A percentile compares a stretch with the other conserved stretches of the same genome.
Evolutionary conservation across 495 filamentous ascomycete genomes (phyloP).

Genomic region (Aspergillus sparsus): DNA sequence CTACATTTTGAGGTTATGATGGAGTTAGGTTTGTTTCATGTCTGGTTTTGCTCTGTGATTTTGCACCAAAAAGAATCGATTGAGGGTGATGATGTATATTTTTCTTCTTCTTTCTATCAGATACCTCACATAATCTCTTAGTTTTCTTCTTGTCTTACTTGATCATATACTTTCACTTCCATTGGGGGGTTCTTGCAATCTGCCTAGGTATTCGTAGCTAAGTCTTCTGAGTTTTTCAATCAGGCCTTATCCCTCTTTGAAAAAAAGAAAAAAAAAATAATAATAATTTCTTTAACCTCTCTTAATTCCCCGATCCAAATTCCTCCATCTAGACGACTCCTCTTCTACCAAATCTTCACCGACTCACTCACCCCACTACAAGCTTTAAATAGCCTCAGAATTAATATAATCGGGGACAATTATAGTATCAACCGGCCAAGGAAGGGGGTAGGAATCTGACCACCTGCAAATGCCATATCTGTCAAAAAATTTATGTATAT

Average conservation of each 20-base stretch:
- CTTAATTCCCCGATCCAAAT: neutral
- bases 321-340: neutral
- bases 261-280: too few species aligned
- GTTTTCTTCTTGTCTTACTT: neutral
- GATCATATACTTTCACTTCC: too few species aligned
- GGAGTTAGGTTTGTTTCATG: slow-evolving; percentile 29
- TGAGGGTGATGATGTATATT: slow-evolving; percentile 18
- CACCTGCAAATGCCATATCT: too few species aligned
- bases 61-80: slow-evolving; percentile 20
- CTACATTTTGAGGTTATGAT: slow-evolving; percentile 23
- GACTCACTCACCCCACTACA: neutral
- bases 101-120: neutral
- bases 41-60: slow-evolving; percentile 18
- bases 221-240: too few species aligned
- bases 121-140: slow-evolving; percentile 4
- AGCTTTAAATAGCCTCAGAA: neutral
- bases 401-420: neutral
- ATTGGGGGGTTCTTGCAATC: too few species aligned
- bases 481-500: too few species aligned
- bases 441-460: too few species aligned
- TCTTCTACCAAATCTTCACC: neutral
- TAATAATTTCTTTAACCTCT: neutral
- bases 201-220: too few species aligned
- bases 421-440: neutral
- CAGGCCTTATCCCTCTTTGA: too few species aligned